Evolutionary conservation across 192 early-diverging fungal species (phyloP), one percentile per base, ranked within the genome.

Genomic region (Entomortierella lignicola): DNA sequence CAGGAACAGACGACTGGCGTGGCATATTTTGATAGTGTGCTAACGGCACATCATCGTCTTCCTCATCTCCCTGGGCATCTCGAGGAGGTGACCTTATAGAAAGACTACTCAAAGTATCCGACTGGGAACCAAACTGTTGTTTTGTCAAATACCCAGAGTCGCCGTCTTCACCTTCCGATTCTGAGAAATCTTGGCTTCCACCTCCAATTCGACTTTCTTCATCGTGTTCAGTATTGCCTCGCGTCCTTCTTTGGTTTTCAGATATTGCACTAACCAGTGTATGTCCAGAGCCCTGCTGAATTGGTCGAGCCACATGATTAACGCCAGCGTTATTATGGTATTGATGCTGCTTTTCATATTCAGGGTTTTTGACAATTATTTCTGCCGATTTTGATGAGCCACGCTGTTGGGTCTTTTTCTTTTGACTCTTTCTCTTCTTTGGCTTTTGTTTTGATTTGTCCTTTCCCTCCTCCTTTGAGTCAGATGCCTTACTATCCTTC

Each of bases 1-100:
- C 70, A 0, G 70, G 51, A 17, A 72, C 55, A 0, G 60, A 37
- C n/a, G n/a, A n/a, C 32, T 72, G 70, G 7, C 70, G 70, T 23
- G 70, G 54, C 54, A 64, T 64, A 25, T 77, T 75, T 68, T 73
- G 67, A 66, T 90, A 90, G 66, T 89, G 71, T 3, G 86, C 89
- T 55, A 91, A 66, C 3, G 89, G 89, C 10, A 91, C 87, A 72
- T 91, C 85, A 43, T 91, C 90, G 52, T 91, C 90, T 48, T 91
- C 89, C 48, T 90, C 89, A 25, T 64, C 61, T 27, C 52, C 70
- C 4, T 52, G 60, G 7, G 54, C 7, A 13, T 4, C 31, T 21
- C 41, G n/a, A 27, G 54, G 70, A 20, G 44, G 73, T 52, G 69
- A 63, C 58, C 26, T 48, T 34, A 82, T 64, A 50, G 73, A 66